A percentile compares a stretch with the other conserved stretches of the same genome.
Conservation (phyloP, 176 grass and related monocot genomes). For the Ensete ventricosum region DNA sequence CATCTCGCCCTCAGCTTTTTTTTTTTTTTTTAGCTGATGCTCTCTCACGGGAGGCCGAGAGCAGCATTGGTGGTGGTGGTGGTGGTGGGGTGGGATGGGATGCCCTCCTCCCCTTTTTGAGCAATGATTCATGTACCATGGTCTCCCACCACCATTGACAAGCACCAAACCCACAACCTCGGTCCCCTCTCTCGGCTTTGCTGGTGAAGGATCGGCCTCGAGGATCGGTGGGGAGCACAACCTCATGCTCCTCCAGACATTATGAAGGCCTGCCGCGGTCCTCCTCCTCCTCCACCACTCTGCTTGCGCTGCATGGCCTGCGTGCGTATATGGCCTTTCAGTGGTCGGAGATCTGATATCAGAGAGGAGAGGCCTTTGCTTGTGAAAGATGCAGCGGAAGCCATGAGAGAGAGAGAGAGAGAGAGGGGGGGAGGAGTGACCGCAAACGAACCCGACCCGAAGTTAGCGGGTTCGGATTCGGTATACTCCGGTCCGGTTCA, state of each 20-base stretch:
- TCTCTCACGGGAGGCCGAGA: slow-evolving; percentile 8
- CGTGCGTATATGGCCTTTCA: too few species aligned
- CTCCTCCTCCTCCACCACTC: too few species aligned
- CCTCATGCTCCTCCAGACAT: background rate
- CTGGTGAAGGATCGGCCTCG: background rate
- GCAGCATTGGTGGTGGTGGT: background rate
- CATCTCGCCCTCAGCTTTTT: slow-evolving; percentile 19
- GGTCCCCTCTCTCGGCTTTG: background rate
- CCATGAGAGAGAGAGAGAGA: too few species aligned
- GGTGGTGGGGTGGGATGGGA: slow-evolving; percentile 15
- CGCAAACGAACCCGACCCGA: too few species aligned
- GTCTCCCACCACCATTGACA: slow-evolving; percentile 20
- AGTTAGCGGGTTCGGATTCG: too few species aligned
- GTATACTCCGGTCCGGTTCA: too few species aligned
- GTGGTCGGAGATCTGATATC: too few species aligned
- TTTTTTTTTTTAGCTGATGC: slow-evolving; percentile 12
- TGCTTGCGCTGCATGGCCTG: too few species aligned
- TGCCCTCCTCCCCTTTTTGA: slow-evolving; percentile 27
- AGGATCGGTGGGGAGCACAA: background rate
- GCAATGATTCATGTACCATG: slow-evolving; percentile 64
- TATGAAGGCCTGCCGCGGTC: too few species aligned
- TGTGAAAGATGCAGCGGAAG: too few species aligned
- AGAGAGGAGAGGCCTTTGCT: too few species aligned
- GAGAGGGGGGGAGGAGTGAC: too few species aligned
- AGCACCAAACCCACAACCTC: background rate